A percentile compares a stretch with the other conserved stretches of the same genome.
Conservation (phyloP, 1,139 yeast genomes). For the Candida sp. region DNA sequence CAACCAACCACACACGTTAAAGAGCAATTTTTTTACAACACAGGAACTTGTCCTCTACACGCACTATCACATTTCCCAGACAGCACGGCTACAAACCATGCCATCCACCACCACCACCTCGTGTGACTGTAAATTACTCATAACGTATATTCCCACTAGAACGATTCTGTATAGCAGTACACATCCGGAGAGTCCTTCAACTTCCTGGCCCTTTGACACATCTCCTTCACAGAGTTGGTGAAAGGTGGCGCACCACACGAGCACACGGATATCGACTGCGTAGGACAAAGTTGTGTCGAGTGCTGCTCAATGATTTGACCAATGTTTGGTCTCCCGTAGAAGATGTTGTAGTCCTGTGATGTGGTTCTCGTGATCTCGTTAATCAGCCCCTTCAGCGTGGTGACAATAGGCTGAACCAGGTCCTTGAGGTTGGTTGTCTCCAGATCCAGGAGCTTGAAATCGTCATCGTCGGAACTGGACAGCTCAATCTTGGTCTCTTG, state of each 20-base stretch:
- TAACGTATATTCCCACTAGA: conserved; percentile 13
- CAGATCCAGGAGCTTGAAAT: not conserved
- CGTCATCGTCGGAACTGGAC: not conserved
- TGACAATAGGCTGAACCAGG: not conserved
- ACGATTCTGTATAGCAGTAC: conserved; percentile 39
- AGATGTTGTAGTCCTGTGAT: conserved; percentile 8
- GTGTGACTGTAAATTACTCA: not conserved
- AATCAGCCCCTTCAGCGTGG: not conserved
- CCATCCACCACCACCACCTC: too few relatives aligned
- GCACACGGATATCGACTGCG: conserved; percentile 34
- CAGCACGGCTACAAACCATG: not conserved
- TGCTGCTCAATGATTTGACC: conserved; percentile 10
- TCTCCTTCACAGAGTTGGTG: conserved; percentile 26
- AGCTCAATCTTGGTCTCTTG: conserved; percentile 12
- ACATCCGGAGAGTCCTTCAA: conserved; percentile 33
- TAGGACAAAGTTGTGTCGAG: conserved; percentile 10
- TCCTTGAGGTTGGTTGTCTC: not conserved
- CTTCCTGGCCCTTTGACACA: conserved; percentile 32
- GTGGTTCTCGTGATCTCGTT: conserved; percentile 1
- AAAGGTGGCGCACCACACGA: conserved; percentile 42
- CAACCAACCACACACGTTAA: too few relatives aligned
- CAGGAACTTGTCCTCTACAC: not conserved
- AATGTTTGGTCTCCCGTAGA: conserved; percentile 15
- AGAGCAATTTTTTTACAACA: not conserved
- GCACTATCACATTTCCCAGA: not conserved